Evolutionary conservation across 2,329 filamentous ascomycete species (phyloP), one percentile per base, ranked within the genome.

Genomic region (Aspergillus sclerotialis): DNA sequence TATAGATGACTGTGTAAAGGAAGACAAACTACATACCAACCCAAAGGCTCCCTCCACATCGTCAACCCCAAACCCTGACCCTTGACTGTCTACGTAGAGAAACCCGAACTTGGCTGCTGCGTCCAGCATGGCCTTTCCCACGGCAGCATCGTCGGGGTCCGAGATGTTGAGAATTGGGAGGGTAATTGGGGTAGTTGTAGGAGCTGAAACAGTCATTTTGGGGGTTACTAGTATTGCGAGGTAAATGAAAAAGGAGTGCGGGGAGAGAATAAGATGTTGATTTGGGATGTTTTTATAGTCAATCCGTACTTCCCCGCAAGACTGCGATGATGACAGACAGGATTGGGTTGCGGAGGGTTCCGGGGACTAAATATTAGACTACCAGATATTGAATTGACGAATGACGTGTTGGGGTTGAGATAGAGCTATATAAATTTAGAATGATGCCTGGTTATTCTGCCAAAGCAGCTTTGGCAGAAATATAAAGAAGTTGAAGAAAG

Each of bases 161-260:
- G 79, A 81, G 44, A 94, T 80, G 58, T 95, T 83, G 48, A 96
- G 86, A 33, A 95, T 68, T 14, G 90, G 88, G 25, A 95, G 88
- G 13, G 61, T 44, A 30, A 65, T 60, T 25, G 55, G 48, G 6
- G 49, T 24, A 15, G n/a, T n/a, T n/a, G n/a, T n/a, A n/a, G n/a
- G n/a, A 7, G 44, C 37, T 15, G 39, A 31, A 18, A 53, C 46
- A 12, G 47, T 21, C 51, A 55, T 55, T 25, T 43, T 44, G 33
- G 7, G n/a, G 12, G 27, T n/a, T 24, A 2, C 23, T 24, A n/a
- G 4, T 17, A 17, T 24, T n/a, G 15, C 18, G 19, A 24, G 34
- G 21, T 13, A 12, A 33, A 13, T 18, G 30, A 21, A 18, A 30
- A 33, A 21, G 30, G 23, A 17, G 27, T 29, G 27, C 27, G 27